Evolutionary conservation across 1,284 basidiomycete species (phyloP), one percentile per base, ranked within the genome.

Genomic region (Sporisorium reilianum): DNA sequence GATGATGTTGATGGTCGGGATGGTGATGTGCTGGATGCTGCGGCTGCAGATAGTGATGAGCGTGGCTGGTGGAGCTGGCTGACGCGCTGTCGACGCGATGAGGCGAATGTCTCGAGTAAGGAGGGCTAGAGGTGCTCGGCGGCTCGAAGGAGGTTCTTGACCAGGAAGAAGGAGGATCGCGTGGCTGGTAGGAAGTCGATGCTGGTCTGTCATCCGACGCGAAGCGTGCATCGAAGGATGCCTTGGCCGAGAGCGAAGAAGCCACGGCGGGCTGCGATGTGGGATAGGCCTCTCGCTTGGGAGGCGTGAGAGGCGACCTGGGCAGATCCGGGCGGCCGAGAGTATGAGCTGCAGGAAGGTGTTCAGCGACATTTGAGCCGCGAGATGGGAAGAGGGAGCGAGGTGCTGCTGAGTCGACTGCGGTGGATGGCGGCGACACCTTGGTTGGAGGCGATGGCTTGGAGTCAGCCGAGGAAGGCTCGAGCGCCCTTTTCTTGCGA

Each of bases 401-500:
- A 34, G 30, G 41, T 12, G 30, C 28, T 1, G 59, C 28, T 1
- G 59, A 11, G 12, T 22, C 10, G 11, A 25, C 28, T 23, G 28
- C 45, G 28, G 28, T 28, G 1, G 58, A 44, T 22, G 59, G 16
- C 1, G 59, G 41, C 22, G 55, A 40, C 32, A 56, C 46, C 14
- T 41, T 41, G 41, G 53, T 10, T 23, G 57, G 46, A 14, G 51
- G 7, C 10, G 55, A 34, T 14, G 32, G 41, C 9, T 41, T 34
- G 42, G 12, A 7, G 23, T 59, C 23, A 8, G n/a, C n/a, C n/a
- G 51, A 20, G 11, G 63, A 38, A 16, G 52, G 23, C 7, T 53
- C 49, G 12, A 16, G 28, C 1, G 55, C 28, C 58, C 62, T 75
- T 34, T 67, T 75, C 55, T 52, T 75, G 22, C 69, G 60, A 25